Conservation (phyloP, 2,329 filamentous ascomycete genomes). For the Colletotrichum sp. region DNA sequence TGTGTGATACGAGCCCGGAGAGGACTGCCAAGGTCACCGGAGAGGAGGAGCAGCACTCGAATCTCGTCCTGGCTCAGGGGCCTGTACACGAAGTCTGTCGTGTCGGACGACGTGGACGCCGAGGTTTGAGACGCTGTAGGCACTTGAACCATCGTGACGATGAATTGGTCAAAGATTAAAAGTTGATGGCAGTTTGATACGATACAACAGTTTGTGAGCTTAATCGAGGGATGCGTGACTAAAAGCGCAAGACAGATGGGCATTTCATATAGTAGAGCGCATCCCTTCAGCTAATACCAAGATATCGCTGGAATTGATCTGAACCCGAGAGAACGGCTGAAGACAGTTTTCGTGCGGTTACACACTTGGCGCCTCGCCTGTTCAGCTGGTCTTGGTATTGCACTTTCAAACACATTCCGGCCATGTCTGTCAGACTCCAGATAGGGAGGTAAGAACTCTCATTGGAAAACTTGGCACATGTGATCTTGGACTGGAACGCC, state of each 20-base stretch:
- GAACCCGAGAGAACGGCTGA: background rate
- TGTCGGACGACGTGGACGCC: fast-evolving
- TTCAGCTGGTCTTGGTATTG: background rate
- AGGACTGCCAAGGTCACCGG: background rate
- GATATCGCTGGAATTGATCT: background rate
- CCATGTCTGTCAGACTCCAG: background rate
- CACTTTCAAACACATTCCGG: background rate
- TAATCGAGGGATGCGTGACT: background rate
- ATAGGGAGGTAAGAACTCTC: background rate
- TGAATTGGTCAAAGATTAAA: no score
- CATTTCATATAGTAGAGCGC: background rate
- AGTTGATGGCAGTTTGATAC: no score
- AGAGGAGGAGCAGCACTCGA: background rate
- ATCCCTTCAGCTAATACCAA: background rate
- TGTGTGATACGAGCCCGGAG: background rate
- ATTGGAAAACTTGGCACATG: background rate
- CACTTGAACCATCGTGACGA: no score
- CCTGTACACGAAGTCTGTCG: fast-evolving
- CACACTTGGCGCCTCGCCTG: background rate
- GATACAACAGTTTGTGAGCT: background rate
- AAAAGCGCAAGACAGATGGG: fast-evolving
- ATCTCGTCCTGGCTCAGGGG: background rate
- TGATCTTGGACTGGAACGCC: background rate
- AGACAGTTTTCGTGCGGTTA: background rate
- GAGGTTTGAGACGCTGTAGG: fast-evolving